These are phyloP conservation scores for Sindora glabra DNA, from an alignment of 306 rosid genomes.

Conservation along the genomic window DNA sequence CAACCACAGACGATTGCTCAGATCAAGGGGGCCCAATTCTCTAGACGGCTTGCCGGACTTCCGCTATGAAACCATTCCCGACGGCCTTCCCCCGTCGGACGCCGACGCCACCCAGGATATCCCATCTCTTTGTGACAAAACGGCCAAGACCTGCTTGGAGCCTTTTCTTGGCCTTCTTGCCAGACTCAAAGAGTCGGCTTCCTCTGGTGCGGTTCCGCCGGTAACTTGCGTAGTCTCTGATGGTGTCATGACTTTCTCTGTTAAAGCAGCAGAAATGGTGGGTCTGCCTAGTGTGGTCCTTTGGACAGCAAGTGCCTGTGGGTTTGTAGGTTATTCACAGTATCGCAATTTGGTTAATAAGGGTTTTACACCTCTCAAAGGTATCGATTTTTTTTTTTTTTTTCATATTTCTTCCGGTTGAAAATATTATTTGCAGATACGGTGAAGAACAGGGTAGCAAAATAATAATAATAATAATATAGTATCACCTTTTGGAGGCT, in stretches of 20 bases:
- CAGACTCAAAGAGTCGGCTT: background rate
- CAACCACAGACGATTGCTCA: background rate
- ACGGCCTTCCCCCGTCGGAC: background rate
- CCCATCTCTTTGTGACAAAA: constrained; percentile 11
- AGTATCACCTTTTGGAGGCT: too few species aligned
- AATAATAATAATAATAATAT: too few species aligned
- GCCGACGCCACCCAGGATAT: background rate
- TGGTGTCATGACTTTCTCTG: background rate
- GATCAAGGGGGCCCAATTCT: background rate
- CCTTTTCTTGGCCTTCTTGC: background rate
- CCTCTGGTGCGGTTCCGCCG: background rate
- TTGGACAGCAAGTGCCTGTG: constrained; percentile 12
- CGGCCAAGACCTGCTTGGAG: background rate
- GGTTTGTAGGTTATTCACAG: constrained; percentile 4
- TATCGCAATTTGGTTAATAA: background rate
- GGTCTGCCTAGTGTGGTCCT: background rate
- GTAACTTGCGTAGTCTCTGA: background rate
- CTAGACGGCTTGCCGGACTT: background rate
- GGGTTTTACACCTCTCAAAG: constrained; percentile 5
- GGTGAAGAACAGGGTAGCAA: too few species aligned
- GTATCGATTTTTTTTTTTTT: background rate
- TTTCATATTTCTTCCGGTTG: too few species aligned
- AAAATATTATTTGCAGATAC: background rate
- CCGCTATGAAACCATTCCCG: constrained; percentile 1
- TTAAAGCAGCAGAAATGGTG: background rate